Evolutionary conservation across 2,329 filamentous ascomycete genomes (phyloP).

Genomic region (Aspergillus pseudotamarii): DNA sequence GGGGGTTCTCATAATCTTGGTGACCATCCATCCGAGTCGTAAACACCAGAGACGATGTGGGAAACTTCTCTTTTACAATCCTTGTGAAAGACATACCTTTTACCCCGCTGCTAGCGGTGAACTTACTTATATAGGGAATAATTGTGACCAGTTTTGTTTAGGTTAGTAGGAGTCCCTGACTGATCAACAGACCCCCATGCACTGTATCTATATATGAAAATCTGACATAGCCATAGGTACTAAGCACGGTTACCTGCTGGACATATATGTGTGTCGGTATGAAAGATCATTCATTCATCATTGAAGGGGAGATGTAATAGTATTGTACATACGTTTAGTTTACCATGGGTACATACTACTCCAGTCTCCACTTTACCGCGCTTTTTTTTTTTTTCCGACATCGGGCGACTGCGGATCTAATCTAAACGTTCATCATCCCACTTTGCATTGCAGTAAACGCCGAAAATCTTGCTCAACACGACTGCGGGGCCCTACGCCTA

Average conservation of each 20-base stretch:
- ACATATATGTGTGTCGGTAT: neutral
- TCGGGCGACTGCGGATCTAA: constrained; percentile 28
- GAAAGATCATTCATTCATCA: neutral
- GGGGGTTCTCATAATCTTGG: neutral
- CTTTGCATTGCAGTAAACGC: constrained; percentile 12
- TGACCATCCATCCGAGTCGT: too few relatives aligned
- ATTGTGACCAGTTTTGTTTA: neutral
- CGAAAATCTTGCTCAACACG: constrained; percentile 8
- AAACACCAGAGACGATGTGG: neutral
- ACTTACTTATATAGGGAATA: neutral
- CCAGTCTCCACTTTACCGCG: neutral
- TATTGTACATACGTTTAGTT: neutral
- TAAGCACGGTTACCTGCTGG: neutral
- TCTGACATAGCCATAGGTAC: neutral
- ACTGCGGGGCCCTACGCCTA: constrained; percentile 7
- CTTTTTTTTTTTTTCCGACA: constrained; percentile 20
- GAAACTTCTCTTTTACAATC: neutral
- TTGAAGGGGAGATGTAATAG: neutral
- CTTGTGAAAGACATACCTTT: neutral
- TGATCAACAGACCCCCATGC: neutral
- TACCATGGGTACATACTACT: neutral
- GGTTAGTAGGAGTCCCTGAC: neutral
- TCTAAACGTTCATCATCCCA: constrained; percentile 21
- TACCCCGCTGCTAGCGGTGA: constrained; percentile 1
- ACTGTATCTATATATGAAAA: neutral